Evolutionary conservation across 176 grass and related monocot species (phyloP).

Genomic region (Aegilops umbellulata): DNA sequence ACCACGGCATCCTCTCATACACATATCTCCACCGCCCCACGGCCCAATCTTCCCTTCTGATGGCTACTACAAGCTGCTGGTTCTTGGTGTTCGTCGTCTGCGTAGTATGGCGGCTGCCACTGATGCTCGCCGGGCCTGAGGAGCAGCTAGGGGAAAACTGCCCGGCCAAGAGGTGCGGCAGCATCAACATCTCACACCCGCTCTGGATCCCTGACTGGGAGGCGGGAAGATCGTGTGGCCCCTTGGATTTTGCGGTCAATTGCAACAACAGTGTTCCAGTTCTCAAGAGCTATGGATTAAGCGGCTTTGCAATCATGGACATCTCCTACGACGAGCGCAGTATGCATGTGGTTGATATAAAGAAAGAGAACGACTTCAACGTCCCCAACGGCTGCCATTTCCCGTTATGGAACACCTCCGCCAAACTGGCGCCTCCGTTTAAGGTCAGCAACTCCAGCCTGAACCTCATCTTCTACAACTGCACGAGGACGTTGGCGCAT

Average conservation of each 20-base stretch:
- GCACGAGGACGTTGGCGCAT: fast-evolving
- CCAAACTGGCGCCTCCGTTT: not conserved
- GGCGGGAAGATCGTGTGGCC: not conserved
- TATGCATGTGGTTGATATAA: fast-evolving
- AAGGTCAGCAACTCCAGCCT: not conserved
- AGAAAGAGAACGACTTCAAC: fast-evolving
- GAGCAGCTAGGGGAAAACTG: too few relatives aligned
- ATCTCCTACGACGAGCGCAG: not conserved
- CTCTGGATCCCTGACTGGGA: fast-evolving
- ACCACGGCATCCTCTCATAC: too few relatives aligned
- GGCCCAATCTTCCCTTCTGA: not conserved
- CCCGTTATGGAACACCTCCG: not conserved
- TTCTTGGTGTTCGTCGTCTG: not conserved
- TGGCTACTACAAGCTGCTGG: not conserved
- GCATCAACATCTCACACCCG: not conserved
- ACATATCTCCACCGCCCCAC: too few relatives aligned
- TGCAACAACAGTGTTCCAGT: not conserved
- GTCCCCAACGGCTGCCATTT: fast-evolving
- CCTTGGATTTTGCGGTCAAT: not conserved
- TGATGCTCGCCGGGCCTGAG: not conserved
- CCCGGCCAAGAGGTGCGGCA: not conserved
- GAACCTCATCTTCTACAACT: not conserved
- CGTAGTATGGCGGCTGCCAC: not conserved
- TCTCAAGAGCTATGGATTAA: fast-evolving
- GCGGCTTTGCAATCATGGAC: fast-evolving